These are phyloP conservation scores for Fusarium euwallaceae DNA, from an alignment of 2,329 filamentous ascomycete species.

Conservation along the genomic window DNA sequence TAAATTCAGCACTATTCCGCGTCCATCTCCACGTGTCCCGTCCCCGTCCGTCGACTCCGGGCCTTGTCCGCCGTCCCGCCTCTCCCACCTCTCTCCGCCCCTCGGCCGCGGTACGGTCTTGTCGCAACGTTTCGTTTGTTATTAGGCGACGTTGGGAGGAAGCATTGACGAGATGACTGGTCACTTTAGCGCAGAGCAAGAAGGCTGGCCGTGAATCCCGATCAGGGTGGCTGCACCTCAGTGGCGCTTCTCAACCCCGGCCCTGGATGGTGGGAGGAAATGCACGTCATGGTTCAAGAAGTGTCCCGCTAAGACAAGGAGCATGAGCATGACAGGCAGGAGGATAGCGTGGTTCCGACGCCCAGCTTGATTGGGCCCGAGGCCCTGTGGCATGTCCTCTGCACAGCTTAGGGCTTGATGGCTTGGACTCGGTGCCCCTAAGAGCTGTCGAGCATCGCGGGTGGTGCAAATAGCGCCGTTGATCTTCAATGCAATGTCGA, in stretches of 20 bases:
- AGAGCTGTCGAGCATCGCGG: constrained; percentile 4
- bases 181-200: constrained; percentile 37
- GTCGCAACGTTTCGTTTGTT: not conserved
- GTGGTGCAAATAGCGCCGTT: constrained; percentile 40
- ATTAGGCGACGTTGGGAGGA: constrained; percentile 18
- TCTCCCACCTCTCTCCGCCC: constrained; percentile 1
- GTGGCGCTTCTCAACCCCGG: constrained; percentile 29
- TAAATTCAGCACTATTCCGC: constrained; percentile 31
- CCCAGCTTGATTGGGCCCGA: constrained; percentile 35
- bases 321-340: constrained; percentile 39
- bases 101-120: not conserved
- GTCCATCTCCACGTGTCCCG: constrained; percentile 32
- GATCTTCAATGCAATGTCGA: constrained; percentile 38
- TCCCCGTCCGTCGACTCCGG: constrained; percentile 28
- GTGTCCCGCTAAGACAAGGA: constrained; percentile 43
- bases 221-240: constrained; percentile 40
- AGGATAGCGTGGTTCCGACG: constrained; percentile 38
- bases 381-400: constrained; percentile 4
- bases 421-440: constrained; percentile 1
- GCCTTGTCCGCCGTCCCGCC: constrained; percentile 9
- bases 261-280: constrained; percentile 35
- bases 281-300: constrained; percentile 49
- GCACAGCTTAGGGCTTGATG: constrained; percentile 14
- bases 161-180: constrained; percentile 37
- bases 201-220: constrained; percentile 34